Base-by-base conservation (phyloP, 345 rosid species). In the Pelargonium nanum region DNA sequence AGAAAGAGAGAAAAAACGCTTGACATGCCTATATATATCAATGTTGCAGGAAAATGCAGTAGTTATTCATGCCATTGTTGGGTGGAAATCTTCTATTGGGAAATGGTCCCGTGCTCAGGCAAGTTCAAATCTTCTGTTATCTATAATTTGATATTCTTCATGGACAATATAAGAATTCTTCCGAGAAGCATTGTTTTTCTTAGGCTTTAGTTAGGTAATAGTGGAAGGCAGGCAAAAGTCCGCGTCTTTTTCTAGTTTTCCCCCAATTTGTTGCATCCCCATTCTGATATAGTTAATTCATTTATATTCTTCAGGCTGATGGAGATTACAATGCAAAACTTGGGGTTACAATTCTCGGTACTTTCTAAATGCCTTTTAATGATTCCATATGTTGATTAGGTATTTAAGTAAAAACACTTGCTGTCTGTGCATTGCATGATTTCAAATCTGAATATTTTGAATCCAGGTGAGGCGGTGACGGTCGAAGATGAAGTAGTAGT, bases 61-160 rank as follows among this genome's bases (percentile, higher is more conserved):
- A 66, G 95, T 85, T 57, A 78, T 74, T 28, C 78, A 88, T 62
- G 82, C 98, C 21, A 91, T 91, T 50, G 73, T 91, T 57, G 98
- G 98, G 24, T 91, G 98, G 98, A 91, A 86, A 70, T 88, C 96
- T 58, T 81, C 96, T 16, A 70, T 88, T 6, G 98, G 98, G 44
- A 86, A 85, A 79, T 91, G 98, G 98, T 86, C 98, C 16, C 89
- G 96, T 59, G 88, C 85, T 71, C 98, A 91, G 97, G 97, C 74
- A 76, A 78, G 87, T 80, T 63, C 30, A 58, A 53, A 16, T 28
- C 48, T 48, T 57, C 23, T 6, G 15, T 25, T 22, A 53, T 5
- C 44, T 17, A 8, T 30, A 15, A 6, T 40, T 6, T 40, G 15
- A 40, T 12, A 6, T 17, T 40, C 13, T 2, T 40, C 15, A 40